Conservation (phyloP, 768 basidiomycete species). For the Mycena pura region DNA sequence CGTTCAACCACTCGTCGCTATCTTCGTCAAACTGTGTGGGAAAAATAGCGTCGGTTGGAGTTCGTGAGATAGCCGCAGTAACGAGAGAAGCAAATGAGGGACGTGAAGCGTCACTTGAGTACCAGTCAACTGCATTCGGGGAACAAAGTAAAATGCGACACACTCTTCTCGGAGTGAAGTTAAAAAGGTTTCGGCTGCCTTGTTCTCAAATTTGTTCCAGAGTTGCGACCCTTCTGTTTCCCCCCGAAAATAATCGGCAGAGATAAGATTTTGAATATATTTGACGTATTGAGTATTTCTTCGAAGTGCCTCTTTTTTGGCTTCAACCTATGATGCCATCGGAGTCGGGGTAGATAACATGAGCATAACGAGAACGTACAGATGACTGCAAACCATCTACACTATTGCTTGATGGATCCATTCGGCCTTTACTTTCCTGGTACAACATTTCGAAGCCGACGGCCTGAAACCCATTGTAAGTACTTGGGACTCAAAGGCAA, state of each 20-base stretch:
- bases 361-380: conserved; percentile 44
- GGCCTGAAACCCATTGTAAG: conserved; percentile 52
- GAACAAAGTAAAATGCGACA: conserved; percentile 34
- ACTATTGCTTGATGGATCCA: conserved; percentile 42
- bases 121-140: conserved; percentile 30
- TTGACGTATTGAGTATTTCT: conserved; percentile 70
- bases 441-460: conserved; percentile 98
- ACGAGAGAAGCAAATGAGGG: conserved; percentile 81
- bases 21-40: conserved; percentile 59
- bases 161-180: conserved; percentile 71
- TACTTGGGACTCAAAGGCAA: background rate
- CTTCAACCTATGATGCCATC: conserved; percentile 55
- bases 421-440: conserved; percentile 76
- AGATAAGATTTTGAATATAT: conserved; percentile 71
- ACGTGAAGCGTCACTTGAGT: conserved; percentile 57
- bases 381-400: conserved; percentile 50
- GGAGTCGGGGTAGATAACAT: background rate
- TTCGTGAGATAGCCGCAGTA: conserved; percentile 62
- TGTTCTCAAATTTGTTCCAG: conserved; percentile 77
- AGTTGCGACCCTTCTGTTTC: conserved; percentile 78
- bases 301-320: conserved; percentile 69
- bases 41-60: conserved; percentile 36
- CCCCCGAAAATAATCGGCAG: conserved; percentile 77
- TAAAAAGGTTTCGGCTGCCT: conserved; percentile 73
- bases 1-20: conserved; percentile 84